Percentiles rank a stretch among this genome's conserved stretches.
Conservation (phyloP, 805 yeast species). For the Candida golubevii region DNA sequence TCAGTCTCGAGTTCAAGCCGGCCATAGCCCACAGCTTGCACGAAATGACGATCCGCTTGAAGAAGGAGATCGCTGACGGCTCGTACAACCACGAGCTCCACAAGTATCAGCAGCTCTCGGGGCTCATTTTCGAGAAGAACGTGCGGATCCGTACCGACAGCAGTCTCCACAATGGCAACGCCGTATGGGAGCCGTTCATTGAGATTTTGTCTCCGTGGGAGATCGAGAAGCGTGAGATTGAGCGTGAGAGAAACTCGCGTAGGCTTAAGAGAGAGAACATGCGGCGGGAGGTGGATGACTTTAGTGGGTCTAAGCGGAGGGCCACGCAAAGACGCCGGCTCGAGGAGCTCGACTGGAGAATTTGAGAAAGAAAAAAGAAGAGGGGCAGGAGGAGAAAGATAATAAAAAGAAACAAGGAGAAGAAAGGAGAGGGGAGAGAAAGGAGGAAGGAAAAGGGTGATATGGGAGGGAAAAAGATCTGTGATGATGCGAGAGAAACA, state of each 20-base stretch:
- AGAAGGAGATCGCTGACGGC: slow-evolving; percentile 74
- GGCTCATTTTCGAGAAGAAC: slow-evolving; percentile 41
- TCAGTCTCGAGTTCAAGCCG: slow-evolving; percentile 79
- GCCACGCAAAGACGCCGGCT: slow-evolving; percentile 44
- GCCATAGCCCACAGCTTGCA: slow-evolving; percentile 86
- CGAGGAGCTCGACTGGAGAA: slow-evolving; percentile 44
- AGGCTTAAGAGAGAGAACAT: slow-evolving; percentile 90
- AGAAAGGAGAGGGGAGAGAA: background rate
- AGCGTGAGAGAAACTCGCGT: slow-evolving; percentile 86
- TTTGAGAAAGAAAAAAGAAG: background rate
- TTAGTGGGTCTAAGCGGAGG: slow-evolving; percentile 29
- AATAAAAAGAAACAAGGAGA: background rate
- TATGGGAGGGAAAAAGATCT: too few relatives aligned
- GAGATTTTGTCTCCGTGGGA: slow-evolving; percentile 88
- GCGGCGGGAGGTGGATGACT: slow-evolving; percentile 51
- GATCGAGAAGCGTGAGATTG: slow-evolving; percentile 91
- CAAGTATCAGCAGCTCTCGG: slow-evolving; percentile 39
- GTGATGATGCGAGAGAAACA: too few relatives aligned
- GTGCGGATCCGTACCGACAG: slow-evolving; percentile 47
- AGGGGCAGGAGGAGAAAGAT: background rate
- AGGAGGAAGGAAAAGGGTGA: too few relatives aligned
- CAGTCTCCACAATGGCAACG: slow-evolving; percentile 73
- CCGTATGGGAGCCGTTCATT: slow-evolving; percentile 81
- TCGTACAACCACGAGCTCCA: slow-evolving; percentile 39
- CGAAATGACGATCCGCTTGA: slow-evolving; percentile 71